Evolutionary conservation across 225 moss, liverwort and hornwort species (phyloP).

Genomic region (Bryum argenteum): DNA sequence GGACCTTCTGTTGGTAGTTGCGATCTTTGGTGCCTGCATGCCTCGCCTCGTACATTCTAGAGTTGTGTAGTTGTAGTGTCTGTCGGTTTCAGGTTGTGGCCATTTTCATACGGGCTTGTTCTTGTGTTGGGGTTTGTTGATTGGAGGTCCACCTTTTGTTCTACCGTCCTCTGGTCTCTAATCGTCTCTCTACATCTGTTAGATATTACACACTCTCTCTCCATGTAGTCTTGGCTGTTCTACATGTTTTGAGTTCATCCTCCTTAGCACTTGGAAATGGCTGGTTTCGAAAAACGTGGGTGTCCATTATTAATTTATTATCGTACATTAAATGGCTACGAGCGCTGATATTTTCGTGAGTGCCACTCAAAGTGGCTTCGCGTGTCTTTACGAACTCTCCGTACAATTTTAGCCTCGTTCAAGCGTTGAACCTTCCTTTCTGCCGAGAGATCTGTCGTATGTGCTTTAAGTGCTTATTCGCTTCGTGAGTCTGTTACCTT

Average conservation of each 20-base stretch:
- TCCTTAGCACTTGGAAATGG: neutral
- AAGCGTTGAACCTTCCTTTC: no score
- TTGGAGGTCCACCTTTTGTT: neutral
- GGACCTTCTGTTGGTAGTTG: neutral
- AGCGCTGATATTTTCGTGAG: conserved; percentile 4
- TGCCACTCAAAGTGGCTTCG: neutral
- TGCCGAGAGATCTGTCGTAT: neutral
- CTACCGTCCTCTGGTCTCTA: no score
- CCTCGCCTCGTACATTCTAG: no score
- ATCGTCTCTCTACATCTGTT: no score
- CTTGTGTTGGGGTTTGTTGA: neutral
- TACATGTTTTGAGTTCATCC: neutral
- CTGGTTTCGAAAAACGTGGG: neutral
- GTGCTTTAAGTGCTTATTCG: neutral
- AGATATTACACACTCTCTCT: no score
- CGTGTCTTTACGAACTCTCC: neutral
- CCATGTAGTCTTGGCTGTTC: neutral
- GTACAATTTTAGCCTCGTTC: no score
- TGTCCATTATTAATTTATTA: neutral
- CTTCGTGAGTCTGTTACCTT: neutral
- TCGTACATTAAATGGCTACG: neutral
- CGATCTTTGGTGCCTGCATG: neutral
- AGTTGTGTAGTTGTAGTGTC: no score
- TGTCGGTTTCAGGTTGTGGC: no score
- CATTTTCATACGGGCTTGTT: neutral